Base-by-base conservation (phyloP, 371 early-diverging fungal genomes). In the Batrachochytrium dendrobatidis region DNA sequence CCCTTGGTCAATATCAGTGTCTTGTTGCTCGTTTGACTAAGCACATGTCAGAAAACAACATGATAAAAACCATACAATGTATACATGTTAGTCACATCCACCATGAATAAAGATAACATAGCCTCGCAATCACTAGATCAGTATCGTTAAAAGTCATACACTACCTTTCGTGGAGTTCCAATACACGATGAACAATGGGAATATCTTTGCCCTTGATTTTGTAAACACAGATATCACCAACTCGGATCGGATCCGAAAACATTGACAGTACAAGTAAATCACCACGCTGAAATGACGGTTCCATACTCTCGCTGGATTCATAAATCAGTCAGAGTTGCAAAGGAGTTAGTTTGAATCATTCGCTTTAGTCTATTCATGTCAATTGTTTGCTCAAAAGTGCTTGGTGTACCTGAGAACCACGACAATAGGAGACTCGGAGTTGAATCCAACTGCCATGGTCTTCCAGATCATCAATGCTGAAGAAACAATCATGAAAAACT, bases 391-490 rank as follows among this genome's bases (percentile, higher is more conserved):
- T 17, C 17, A 18, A 10, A 53, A 43, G 62, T 4, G 29, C 25
- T 22, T 6, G 10, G 1, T 82, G 82, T 35, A 98, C 73, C 67
- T 63, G 34, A 74, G 68, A 4, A 99, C 99, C 3, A 99, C 99
- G 15, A 99, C 99, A 46, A 99, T 89, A 6, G 99, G 99, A 58
- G 90, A 89, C 71, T 98, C 98, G 64, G 86, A 91, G 70, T 97
- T 97, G 22, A 90, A 85, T 20, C 86, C 71, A 34, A 97, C 67
- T 20, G 86, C 80, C 58, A 95, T 65, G 0, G 83, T 86, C 73
- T 96, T 98, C 99, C 99, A 99, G 32, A 94, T 84, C 92, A 98
- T 97, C 66, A 97, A 85, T 32, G 97, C 95, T 3, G 92, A 88
- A 15, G 91, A 81, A 33, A 89, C 77, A 61, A 94, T 86, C 67